Conservation (phyloP, 2,329 filamentous ascomycete species). For the Elsinoe ampelina region DNA sequence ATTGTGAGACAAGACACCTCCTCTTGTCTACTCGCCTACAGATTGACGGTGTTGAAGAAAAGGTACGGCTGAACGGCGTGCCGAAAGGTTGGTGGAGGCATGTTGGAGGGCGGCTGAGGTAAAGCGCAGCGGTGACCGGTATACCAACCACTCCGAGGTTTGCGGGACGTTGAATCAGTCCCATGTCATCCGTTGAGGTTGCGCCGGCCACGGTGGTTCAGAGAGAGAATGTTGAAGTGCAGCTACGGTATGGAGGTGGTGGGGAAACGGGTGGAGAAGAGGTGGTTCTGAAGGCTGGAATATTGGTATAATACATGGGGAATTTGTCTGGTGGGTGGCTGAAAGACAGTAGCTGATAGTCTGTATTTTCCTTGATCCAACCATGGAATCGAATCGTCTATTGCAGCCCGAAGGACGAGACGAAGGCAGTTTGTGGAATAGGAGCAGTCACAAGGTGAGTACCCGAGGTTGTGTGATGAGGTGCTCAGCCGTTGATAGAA, state of each 20-base stretch:
- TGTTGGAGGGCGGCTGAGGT: not conserved
- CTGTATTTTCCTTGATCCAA: not conserved
- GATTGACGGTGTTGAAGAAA: not conserved
- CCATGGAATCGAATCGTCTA: not conserved
- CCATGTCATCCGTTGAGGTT: slow-evolving; percentile 7
- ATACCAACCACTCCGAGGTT: slow-evolving; percentile 6
- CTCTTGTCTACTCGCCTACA: not conserved
- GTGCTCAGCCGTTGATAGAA: slow-evolving; percentile 3
- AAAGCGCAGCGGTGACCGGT: not conserved
- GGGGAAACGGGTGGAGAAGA: not conserved
- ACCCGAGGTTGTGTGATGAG: slow-evolving; percentile 1
- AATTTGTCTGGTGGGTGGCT: not conserved
- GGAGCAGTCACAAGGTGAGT: not conserved
- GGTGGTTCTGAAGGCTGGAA: not conserved
- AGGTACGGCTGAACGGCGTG: not conserved
- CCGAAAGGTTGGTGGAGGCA: not conserved
- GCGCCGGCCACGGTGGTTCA: not conserved
- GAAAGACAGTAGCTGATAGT: not conserved
- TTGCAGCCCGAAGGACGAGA: not conserved
- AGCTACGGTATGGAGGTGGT: not conserved
- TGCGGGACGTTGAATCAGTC: slow-evolving; percentile 2
- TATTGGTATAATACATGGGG: not conserved
- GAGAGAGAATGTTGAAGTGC: not conserved
- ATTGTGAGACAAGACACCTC: not conserved
- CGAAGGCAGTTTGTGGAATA: not conserved